Evolutionary conservation across 2,329 filamentous ascomycete genomes (phyloP).

Genomic region (Penicillium sp.): DNA sequence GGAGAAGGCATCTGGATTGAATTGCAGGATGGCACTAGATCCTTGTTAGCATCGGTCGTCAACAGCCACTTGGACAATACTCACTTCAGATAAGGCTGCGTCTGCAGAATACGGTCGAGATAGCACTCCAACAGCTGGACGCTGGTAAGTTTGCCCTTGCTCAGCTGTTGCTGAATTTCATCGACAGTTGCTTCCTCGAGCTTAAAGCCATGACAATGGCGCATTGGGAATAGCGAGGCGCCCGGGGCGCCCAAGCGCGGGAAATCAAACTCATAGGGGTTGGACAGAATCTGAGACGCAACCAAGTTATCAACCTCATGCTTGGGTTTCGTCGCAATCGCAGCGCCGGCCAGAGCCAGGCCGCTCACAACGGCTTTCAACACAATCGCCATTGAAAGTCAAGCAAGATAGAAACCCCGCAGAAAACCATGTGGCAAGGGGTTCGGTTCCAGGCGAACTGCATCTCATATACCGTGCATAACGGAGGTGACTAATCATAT

Average conservation of each 20-base stretch:
- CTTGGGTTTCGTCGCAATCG: slow-evolving; percentile 7
- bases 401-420: slow-evolving; percentile 9
- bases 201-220: slow-evolving; percentile 52
- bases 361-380: slow-evolving; percentile 17
- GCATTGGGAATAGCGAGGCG: slow-evolving; percentile 55
- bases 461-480: slow-evolving; percentile 7
- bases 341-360: slow-evolving; percentile 19
- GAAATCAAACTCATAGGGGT: slow-evolving; percentile 35
- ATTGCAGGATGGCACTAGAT: slow-evolving; percentile 49
- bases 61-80: neutral
- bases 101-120: slow-evolving; percentile 55
- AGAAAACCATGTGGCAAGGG: slow-evolving; percentile 15
- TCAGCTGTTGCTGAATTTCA: slow-evolving; percentile 57
- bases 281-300: slow-evolving; percentile 30
- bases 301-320: slow-evolving; percentile 22
- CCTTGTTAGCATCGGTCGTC: neutral
- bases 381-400: slow-evolving; percentile 15
- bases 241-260: slow-evolving; percentile 33
- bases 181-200: slow-evolving; percentile 67
- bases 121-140: slow-evolving; percentile 59
- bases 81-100: slow-evolving; percentile 59
- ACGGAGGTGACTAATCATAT: slow-evolving; percentile 6
- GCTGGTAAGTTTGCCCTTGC: slow-evolving; percentile 50
- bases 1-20: slow-evolving; percentile 60
- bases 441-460: slow-evolving; percentile 12